Evolutionary conservation across 1,284 basidiomycete genomes (phyloP).

Genomic region (Ceratobasidium sp.): DNA sequence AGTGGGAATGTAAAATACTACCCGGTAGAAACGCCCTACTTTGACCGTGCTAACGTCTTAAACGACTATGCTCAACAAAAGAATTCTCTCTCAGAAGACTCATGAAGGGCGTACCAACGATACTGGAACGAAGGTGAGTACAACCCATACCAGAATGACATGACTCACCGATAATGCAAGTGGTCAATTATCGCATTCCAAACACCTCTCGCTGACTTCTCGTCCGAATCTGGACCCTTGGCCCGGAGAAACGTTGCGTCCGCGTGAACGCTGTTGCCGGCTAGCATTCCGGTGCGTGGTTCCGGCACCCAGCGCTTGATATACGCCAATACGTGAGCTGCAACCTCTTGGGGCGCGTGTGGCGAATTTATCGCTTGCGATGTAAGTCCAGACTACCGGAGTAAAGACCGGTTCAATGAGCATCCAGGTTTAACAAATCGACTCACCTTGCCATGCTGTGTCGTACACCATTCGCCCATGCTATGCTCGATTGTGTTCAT

Average conservation of each 20-base stretch:
- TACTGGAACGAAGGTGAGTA: slow-evolving; percentile 59
- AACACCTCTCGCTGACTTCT: not conserved
- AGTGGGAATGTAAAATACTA: not conserved
- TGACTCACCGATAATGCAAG: slow-evolving; percentile 78
- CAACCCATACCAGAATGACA: slow-evolving; percentile 15
- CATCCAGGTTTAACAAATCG: not conserved
- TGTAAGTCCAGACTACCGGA: slow-evolving; percentile 76
- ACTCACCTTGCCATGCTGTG: slow-evolving; percentile 75
- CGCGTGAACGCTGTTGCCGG: slow-evolving; percentile 84
- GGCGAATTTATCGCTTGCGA: slow-evolving; percentile 74
- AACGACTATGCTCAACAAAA: not conserved
- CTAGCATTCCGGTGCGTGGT: slow-evolving; percentile 72
- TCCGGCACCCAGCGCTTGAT: slow-evolving; percentile 80
- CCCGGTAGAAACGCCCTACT: not conserved
- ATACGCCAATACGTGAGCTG: slow-evolving; percentile 71
- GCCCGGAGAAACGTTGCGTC: slow-evolving; percentile 78
- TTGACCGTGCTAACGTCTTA: slow-evolving; percentile 35
- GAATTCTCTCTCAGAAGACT: not conserved
- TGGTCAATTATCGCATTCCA: slow-evolving; percentile 62
- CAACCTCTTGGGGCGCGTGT: slow-evolving; percentile 67
- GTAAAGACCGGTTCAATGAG: not conserved
- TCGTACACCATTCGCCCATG: slow-evolving; percentile 82
- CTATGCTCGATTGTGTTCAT: slow-evolving; percentile 57
- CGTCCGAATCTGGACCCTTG: slow-evolving; percentile 73
- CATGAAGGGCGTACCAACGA: slow-evolving; percentile 67